Percentiles rank a stretch among this genome's conserved stretches.
Evolutionary conservation across 176 grass and related monocot genomes (phyloP).

Genomic region (Bromus sterilis): DNA sequence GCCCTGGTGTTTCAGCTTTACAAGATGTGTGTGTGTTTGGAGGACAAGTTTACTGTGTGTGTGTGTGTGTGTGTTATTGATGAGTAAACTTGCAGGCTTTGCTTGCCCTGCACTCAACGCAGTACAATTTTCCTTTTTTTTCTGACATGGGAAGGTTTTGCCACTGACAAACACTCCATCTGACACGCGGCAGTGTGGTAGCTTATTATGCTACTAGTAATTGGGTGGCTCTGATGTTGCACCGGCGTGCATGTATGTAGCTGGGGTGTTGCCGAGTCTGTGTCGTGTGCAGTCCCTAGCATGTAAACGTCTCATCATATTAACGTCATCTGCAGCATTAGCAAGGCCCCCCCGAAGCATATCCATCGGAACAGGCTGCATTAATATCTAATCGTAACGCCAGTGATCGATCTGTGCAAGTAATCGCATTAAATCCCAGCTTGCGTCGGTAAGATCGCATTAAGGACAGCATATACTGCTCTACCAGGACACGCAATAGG

Average conservation of each 20-base stretch:
- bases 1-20: slow-evolving; percentile 25
- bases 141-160: neutral
- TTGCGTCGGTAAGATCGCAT: neutral
- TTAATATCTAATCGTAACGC: too few relatives aligned
- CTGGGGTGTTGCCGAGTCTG: too few relatives aligned
- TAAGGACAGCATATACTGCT: too few relatives aligned
- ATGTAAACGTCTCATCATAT: neutral
- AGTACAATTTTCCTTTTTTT: neutral
- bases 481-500: too few relatives aligned
- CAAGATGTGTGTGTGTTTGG: neutral
- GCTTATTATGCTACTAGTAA: neutral
- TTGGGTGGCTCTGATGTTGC: neutral
- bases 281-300: neutral
- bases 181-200: neutral
- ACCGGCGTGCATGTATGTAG: too few relatives aligned
- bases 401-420: too few relatives aligned
- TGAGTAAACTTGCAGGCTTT: slow-evolving; percentile 30
- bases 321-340: neutral
- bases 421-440: too few relatives aligned
- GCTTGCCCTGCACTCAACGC: slow-evolving; percentile 25
- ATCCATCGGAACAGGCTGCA: too few relatives aligned
- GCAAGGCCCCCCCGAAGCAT: too few relatives aligned
- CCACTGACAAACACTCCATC: neutral
- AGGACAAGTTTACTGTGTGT: neutral
- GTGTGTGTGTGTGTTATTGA: neutral